These are phyloP conservation scores for Tricholoma matsutake DNA, from an alignment of 768 basidiomycete genomes.

Conservation along the genomic window DNA sequence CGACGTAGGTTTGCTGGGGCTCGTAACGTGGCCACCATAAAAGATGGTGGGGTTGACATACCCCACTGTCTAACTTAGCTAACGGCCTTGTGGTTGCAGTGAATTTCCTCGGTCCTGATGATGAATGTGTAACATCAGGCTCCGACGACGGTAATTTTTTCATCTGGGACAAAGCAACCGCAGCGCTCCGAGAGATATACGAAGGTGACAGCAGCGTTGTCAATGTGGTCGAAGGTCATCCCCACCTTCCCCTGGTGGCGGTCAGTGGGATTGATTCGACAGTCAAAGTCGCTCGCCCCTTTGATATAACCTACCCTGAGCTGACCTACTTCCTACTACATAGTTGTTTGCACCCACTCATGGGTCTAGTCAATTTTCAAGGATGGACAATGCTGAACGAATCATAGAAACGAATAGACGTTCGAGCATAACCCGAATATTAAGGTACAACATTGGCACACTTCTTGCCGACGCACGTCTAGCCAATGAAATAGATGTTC, in stretches of 20 bases:
- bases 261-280: conserved; percentile 85
- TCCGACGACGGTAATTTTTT: conserved; percentile 90
- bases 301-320: background rate
- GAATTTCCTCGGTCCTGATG: conserved; percentile 76
- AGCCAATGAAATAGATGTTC: conserved; percentile 17
- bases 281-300: conserved; percentile 57
- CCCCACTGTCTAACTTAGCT: background rate
- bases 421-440: conserved; percentile 27
- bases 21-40: conserved; percentile 79
- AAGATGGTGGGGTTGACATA: conserved; percentile 62
- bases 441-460: conserved; percentile 25
- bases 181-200: conserved; percentile 66
- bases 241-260: conserved; percentile 76
- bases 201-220: conserved; percentile 83
- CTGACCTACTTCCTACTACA: conserved; percentile 6
- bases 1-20: conserved; percentile 63
- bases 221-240: conserved; percentile 85
- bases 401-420: conserved; percentile 59
- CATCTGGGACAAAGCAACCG: conserved; percentile 74
- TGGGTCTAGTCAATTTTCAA: conserved; percentile 50
- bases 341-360: conserved; percentile 67
- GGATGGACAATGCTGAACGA: conserved; percentile 43
- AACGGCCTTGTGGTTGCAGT: conserved; percentile 40
- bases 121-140: conserved; percentile 79
- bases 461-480: conserved; percentile 24